These are phyloP conservation scores for Salvia rosmarinus DNA, from an alignment of 257 asterid species.

Conservation along the genomic window DNA sequence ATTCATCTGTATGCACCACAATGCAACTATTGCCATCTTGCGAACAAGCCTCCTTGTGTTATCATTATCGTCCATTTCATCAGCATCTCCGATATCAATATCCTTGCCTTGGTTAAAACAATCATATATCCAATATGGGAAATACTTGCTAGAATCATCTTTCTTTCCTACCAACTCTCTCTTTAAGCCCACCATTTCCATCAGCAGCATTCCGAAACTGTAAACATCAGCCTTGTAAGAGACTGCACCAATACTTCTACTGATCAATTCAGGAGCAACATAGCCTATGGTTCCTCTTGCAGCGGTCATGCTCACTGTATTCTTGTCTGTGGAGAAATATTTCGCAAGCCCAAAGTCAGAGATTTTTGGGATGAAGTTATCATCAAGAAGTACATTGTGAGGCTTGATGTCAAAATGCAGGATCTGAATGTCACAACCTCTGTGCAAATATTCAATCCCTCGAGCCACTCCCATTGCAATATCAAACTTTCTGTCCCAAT, in stretches of 20 bases:
- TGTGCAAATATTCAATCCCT: slow-evolving; percentile 36
- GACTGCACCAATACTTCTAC: background rate
- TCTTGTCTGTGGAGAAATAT: background rate
- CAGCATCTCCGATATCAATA: background rate
- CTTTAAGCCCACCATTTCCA: slow-evolving; percentile 30
- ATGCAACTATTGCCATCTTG: slow-evolving; percentile 39
- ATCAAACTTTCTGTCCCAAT: slow-evolving; percentile 1
- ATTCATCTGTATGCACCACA: slow-evolving; percentile 32
- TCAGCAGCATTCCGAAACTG: background rate
- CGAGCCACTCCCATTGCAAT: slow-evolving; percentile 37
- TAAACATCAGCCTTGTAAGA: too few relatives aligned
- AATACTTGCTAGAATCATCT: slow-evolving; percentile 10
- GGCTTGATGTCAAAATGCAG: slow-evolving; percentile 40
- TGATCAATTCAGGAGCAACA: slow-evolving; percentile 38
- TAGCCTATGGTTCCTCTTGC: slow-evolving; percentile 41
- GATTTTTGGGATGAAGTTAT: slow-evolving; percentile 14
- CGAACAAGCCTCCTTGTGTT: background rate
- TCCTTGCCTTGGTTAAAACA: slow-evolving; percentile 29
- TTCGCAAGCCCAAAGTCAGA: slow-evolving; percentile 35
- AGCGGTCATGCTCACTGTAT: slow-evolving; percentile 30
- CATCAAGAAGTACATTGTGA: slow-evolving; percentile 15
- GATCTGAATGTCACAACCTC: slow-evolving; percentile 5
- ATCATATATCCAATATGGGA: slow-evolving; percentile 27
- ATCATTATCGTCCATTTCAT: background rate
- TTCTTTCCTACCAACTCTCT: background rate